These are phyloP conservation scores for Coniophora puteana DNA, from an alignment of 1,284 basidiomycete species.

Conservation along the genomic window DNA sequence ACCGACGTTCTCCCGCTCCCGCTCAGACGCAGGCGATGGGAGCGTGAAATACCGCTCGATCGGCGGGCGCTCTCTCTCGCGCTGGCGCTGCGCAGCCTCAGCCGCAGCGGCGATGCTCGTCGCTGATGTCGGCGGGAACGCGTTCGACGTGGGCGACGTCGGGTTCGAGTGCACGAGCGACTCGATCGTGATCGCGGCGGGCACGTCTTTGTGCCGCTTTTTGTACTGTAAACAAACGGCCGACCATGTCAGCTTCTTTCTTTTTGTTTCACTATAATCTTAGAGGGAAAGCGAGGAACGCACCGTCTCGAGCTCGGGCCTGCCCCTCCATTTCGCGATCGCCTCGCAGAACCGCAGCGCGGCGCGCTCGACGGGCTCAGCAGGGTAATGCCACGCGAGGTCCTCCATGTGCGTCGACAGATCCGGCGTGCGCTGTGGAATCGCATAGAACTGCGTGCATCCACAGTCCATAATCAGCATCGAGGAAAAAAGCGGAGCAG, in stretches of 20 bases:
- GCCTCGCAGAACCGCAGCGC: conserved; percentile 77
- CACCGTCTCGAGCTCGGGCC: conserved; percentile 77
- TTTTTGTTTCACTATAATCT: conserved; percentile 5
- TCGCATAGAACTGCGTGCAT: conserved; percentile 61
- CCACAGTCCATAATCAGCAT: conserved; percentile 11
- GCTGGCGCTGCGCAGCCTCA: conserved; percentile 16
- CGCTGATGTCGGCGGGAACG: too few relatives aligned
- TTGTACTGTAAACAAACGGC: conserved; percentile 43
- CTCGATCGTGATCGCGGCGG: conserved; percentile 51
- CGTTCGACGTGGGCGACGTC: conserved; percentile 41
- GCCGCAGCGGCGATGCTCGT: too few relatives aligned
- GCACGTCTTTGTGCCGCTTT: conserved; percentile 36
- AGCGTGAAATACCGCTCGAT: conserved; percentile 42
- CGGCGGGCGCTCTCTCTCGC: too few relatives aligned
- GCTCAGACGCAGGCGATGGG: conserved; percentile 18
- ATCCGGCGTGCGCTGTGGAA: conserved; percentile 65
- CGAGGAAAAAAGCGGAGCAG: conserved; percentile 6
- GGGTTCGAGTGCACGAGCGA: conserved; percentile 62
- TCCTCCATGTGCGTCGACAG: conserved; percentile 77
- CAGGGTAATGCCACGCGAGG: conserved; percentile 73
- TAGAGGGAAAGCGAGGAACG: conserved; percentile 15
- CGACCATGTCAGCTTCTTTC: conserved; percentile 9
- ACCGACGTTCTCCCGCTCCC: conserved; percentile 15
- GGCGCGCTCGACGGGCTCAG: conserved; percentile 75
- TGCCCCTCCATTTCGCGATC: conserved; percentile 73